Conservation (phyloP, 805 yeast species). For the Gaillardinia entomophila region DNA sequence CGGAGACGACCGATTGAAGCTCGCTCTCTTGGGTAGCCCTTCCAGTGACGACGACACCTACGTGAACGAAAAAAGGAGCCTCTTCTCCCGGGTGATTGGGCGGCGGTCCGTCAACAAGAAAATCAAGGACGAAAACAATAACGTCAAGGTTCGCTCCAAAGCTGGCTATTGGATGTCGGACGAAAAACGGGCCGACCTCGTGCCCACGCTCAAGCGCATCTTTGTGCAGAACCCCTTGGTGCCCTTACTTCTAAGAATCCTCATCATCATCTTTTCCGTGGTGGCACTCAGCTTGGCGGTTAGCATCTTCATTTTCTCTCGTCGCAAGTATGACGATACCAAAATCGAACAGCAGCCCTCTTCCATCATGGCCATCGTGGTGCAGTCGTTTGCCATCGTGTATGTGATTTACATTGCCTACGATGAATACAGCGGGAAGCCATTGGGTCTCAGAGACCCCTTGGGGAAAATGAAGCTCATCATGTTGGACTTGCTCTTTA, state of each 20-base stretch:
- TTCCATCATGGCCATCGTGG: constrained; percentile 87
- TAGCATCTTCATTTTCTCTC: constrained; percentile 43
- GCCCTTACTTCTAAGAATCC: constrained; percentile 65
- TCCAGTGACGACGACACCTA: constrained; percentile 25
- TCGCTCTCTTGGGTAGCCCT: constrained; percentile 39
- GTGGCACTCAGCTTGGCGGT: constrained; percentile 71
- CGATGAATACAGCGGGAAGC: constrained; percentile 90
- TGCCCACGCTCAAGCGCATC: constrained; percentile 53
- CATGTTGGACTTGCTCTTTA: constrained; percentile 77
- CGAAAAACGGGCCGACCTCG: constrained; percentile 57
- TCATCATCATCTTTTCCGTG: constrained; percentile 46
- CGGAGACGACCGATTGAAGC: constrained; percentile 59
- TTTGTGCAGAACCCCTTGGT: constrained; percentile 73
- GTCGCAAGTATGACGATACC: constrained; percentile 23
- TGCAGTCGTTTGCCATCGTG: constrained; percentile 70
- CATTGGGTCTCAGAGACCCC: constrained; percentile 85
- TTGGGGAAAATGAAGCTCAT: constrained; percentile 75
- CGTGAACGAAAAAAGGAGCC: constrained; percentile 11
- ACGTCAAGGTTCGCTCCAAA: constrained; percentile 41
- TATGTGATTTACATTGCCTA: constrained; percentile 78
- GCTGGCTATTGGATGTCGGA: constrained; percentile 69
- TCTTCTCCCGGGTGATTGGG: constrained; percentile 8
- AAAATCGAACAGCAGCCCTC: constrained; percentile 72
- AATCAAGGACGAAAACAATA: constrained; percentile 1
- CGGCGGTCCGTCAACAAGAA: constrained; percentile 1